A percentile compares a stretch with the other conserved stretches of the same genome.
Conservation (phyloP, 1,284 basidiomycete species). For the Papiliotrema laurentii region DNA sequence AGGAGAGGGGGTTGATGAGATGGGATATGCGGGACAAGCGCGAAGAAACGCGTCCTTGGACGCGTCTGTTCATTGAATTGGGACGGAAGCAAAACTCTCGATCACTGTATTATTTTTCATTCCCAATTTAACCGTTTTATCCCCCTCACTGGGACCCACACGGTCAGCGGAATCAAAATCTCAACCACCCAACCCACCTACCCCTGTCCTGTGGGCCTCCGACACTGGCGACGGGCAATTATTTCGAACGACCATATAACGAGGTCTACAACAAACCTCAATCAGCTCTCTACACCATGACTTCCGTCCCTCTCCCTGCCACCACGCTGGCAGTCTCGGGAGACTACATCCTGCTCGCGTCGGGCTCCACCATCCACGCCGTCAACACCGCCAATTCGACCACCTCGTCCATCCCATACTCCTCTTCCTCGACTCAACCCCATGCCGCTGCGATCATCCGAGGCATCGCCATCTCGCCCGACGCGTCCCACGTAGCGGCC, state of each 20-base stretch:
- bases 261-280: too few species aligned
- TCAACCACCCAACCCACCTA: too few species aligned
- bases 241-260: too few species aligned
- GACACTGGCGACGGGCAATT: too few species aligned
- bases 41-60: neutral
- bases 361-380: constrained; percentile 1
- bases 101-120: too few species aligned
- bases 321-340: neutral
- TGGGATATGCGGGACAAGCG: neutral
- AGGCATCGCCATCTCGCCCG: constrained; percentile 56
- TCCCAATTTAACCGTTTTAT: too few species aligned
- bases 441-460: constrained; percentile 52
- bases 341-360: neutral
- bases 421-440: neutral
- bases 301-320: neutral
- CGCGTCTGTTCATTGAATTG: neutral
- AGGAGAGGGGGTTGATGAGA: neutral
- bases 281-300: neutral
- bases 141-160: too few species aligned
- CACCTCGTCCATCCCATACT: constrained; percentile 7
- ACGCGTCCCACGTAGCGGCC: constrained; percentile 57
- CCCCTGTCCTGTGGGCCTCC: too few species aligned
- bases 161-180: too few species aligned
- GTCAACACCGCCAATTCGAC: neutral
- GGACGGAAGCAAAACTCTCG: too few species aligned